Conservation (phyloP, 2,329 filamentous ascomycete genomes). For the Diaporthe longicolla region DNA sequence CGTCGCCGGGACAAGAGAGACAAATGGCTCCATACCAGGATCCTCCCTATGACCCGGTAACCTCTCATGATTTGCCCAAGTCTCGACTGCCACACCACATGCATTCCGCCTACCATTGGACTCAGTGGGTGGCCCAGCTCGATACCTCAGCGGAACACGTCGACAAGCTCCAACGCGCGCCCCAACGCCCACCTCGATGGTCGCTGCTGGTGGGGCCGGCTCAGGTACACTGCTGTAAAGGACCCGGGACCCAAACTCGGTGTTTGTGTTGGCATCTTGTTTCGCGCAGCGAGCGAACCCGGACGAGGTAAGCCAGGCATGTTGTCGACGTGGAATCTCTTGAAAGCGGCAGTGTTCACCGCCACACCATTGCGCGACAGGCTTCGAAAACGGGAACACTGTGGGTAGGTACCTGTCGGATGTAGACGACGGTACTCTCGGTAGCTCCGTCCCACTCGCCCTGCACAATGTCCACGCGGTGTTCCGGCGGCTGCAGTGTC, state of each 20-base stretch:
- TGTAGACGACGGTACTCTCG: conserved; percentile 10
- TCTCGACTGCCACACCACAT: conserved; percentile 30
- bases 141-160: conserved; percentile 26
- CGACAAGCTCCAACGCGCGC: conserved; percentile 27
- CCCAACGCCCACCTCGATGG: background rate
- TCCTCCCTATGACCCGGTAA: conserved; percentile 8
- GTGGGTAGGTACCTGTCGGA: conserved; percentile 24
- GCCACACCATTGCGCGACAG: conserved; percentile 13
- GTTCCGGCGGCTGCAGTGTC: conserved; percentile 37
- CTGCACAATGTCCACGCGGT: conserved; percentile 32
- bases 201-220: conserved; percentile 23
- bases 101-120: conserved; percentile 16
- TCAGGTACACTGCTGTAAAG: conserved; percentile 4
- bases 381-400: background rate
- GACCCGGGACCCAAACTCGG: conserved; percentile 5
- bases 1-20: conserved; percentile 16
- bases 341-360: conserved; percentile 19
- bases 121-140: conserved; percentile 29
- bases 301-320: background rate
- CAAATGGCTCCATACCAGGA: conserved; percentile 3
- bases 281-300: background rate
- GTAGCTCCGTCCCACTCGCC: conserved; percentile 20
- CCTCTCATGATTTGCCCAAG: background rate
- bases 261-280: conserved; percentile 19
- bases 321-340: conserved; percentile 28